phyloP scores from a whole-genome alignment of 345 rosid species.

The Murraya koenigii region DNA sequence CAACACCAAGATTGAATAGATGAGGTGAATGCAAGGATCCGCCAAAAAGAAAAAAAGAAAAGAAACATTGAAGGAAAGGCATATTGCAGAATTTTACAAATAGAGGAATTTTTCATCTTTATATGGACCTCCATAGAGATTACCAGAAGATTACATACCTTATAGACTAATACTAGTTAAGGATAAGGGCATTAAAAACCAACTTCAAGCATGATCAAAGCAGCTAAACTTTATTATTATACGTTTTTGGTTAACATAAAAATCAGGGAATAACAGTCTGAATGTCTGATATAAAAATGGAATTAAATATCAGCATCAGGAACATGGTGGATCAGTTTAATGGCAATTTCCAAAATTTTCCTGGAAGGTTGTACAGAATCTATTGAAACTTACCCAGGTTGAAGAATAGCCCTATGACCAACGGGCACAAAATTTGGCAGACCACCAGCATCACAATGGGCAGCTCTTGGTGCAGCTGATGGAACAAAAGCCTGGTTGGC shows the following conservation, averaged over 20 bases:
- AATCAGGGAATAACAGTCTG: neutral
- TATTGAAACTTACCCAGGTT: neutral
- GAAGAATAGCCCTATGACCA: neutral
- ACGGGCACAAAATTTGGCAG: neutral
- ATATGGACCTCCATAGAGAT: neutral
- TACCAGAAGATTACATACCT: neutral
- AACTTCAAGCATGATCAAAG: neutral
- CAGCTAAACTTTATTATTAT: neutral
- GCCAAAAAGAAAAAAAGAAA: neutral
- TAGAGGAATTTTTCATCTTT: neutral
- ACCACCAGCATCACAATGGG: neutral
- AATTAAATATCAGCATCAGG: neutral
- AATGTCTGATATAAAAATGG: neutral
- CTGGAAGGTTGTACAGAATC: neutral
- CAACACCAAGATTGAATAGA: neutral
- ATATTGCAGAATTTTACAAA: neutral
- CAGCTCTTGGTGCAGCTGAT: neutral
- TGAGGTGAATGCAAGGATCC: neutral
- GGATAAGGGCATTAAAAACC: neutral
- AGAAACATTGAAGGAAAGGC: neutral
- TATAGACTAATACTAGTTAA: too few species aligned
- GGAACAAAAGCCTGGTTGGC: neutral
- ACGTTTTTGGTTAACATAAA: neutral
- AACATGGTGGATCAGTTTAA: neutral
- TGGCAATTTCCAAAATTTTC: neutral